Evolutionary conservation across 1,284 basidiomycete genomes (phyloP).

Genomic region (Puccinia hordei): DNA sequence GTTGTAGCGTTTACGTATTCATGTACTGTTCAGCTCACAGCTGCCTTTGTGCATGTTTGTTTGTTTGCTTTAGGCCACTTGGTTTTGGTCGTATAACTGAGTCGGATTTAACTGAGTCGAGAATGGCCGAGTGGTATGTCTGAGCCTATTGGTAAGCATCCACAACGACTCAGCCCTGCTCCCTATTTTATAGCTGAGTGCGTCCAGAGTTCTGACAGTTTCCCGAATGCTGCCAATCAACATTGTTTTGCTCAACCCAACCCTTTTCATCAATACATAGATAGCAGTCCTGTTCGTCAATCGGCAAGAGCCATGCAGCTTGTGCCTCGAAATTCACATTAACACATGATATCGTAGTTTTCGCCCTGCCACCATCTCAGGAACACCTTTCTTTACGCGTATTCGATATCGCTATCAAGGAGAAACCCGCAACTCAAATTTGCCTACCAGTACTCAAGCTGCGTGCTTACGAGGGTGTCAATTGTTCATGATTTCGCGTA

Average conservation of each 20-base stretch:
- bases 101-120: neutral
- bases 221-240: neutral
- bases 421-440: neutral
- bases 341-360: neutral
- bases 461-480: neutral
- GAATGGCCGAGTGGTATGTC: neutral
- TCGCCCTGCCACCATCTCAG: neutral
- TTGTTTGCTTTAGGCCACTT: too few relatives aligned
- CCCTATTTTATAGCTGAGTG: slow-evolving; percentile 11
- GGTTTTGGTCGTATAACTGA: too few relatives aligned
- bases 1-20: too few relatives aligned
- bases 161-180: neutral
- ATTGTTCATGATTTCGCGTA: neutral
- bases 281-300: neutral
- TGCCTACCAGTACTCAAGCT: neutral
- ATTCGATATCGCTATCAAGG: too few relatives aligned
- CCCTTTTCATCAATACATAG: too few relatives aligned
- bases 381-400: neutral
- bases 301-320: slow-evolving; percentile 4
- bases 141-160: neutral
- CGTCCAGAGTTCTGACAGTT: neutral
- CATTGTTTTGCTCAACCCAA: slow-evolving; percentile 1
- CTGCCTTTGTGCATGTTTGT: too few relatives aligned
- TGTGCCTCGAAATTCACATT: neutral
- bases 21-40: too few relatives aligned